Base-by-base conservation (phyloP, 2,329 filamentous ascomycete species). In the Colletotrichum liriopes region DNA sequence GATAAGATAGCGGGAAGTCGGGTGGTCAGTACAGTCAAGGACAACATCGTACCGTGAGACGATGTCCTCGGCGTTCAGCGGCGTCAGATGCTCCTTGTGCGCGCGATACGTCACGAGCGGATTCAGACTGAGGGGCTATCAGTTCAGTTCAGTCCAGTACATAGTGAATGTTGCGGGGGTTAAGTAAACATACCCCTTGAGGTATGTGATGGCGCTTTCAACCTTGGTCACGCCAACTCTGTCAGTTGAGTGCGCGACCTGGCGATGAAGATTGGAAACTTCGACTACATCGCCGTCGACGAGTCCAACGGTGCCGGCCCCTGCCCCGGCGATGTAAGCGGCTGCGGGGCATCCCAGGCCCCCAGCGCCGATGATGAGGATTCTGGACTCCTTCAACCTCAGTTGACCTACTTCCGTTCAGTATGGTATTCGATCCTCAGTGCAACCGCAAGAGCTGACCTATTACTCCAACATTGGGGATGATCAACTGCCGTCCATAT, bases 11-110 rank as follows among this genome's bases (percentile, higher is more conserved):
- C 96, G 93, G 0, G 94, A 94, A 1, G 94, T 93, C 0, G 96
- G 96, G 75, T 96, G 95, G 82, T 99, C 96, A 12, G 96, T 98
- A 81, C 96, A 99, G 81, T 99, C 96, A 16, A 99, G 90, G 1
- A 98, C 90, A 0, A 98, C 76, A 77, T 98, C 94, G 79, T 97
- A 98, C 5, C 85, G 77, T 0, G 85, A 82, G 67, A 97, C 89
- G 51, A 94, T 90, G 0, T 85, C 81, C 8, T 90, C 82, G 0
- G 94, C 93, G 64, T 93, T 93, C 71, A 90, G 83, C 0, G 94
- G 88, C 0, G 89, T 90, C 18, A 98, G 88, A 74, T 93, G 92
- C 18, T 86, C 85, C 12, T 82, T 80, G 78, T 97, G 88, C 0
- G 90, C 82, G 23, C 89, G 81, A 77, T 94, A 95, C 1, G 81